Conservation (phyloP, 768 basidiomycete species). For the Pleurotus salmoneostramineus region DNA sequence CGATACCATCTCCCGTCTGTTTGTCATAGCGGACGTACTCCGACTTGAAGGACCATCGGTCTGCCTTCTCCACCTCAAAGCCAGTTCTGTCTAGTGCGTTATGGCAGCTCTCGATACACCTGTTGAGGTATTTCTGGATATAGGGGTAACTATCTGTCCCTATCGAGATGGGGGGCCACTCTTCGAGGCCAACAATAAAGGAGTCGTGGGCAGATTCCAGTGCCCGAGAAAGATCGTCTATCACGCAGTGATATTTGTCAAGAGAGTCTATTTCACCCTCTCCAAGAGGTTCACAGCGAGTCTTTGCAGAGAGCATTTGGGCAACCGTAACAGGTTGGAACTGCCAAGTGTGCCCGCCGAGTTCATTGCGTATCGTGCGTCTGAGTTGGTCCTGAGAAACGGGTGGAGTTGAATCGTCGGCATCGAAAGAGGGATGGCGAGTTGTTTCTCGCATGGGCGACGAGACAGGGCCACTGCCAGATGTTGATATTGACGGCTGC, state of each 20-base stretch:
- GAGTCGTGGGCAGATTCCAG: not conserved
- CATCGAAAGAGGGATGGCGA: not conserved
- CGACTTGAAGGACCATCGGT: not conserved
- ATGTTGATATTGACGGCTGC: no score
- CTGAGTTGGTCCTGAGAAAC: not conserved
- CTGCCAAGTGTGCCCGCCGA: not conserved
- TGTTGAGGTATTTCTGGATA: not conserved
- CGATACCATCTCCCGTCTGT: not conserved
- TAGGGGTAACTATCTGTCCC: not conserved
- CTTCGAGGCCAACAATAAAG: not conserved
- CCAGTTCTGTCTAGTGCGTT: not conserved
- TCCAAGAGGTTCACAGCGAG: not conserved
- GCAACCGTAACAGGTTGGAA: not conserved
- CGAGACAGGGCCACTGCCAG: no score
- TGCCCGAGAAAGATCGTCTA: not conserved
- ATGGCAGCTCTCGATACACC: not conserved
- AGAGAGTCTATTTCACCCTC: not conserved
- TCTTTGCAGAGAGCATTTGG: not conserved
- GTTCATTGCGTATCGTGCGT: not conserved
- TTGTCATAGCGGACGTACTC: not conserved
- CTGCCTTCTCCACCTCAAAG: not conserved
- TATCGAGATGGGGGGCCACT: not conserved
- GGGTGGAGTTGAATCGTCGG: not conserved
- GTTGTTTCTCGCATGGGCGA: not conserved
- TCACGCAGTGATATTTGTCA: not conserved